phyloP scores from a whole-genome alignment of 192 early-diverging fungal species.

The Coemansia sp. region DNA sequence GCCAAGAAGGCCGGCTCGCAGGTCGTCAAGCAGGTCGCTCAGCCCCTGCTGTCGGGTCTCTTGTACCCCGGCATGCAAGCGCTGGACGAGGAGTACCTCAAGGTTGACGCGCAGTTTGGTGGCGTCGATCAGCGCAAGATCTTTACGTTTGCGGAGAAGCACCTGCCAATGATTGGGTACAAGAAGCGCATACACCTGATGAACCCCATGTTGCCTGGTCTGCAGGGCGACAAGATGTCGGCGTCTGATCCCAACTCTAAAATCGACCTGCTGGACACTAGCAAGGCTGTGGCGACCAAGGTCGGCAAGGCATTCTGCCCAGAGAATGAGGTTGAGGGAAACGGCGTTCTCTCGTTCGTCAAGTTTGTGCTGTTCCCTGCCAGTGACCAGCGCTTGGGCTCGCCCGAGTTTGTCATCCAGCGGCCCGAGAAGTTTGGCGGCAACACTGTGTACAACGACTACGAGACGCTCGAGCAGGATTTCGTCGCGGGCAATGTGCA shows the following conservation, averaged over 20 bases:
- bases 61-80: constrained; percentile 98
- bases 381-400: constrained; percentile 63
- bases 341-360: constrained; percentile 91
- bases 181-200: constrained; percentile 97
- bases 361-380: constrained; percentile 91
- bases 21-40: constrained; percentile 95
- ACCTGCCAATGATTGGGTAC: constrained; percentile 91
- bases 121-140: constrained; percentile 99
- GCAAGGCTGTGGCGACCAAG: constrained; percentile 80
- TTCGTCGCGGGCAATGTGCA: constrained; percentile 87
- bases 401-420: constrained; percentile 63
- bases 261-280: constrained; percentile 92
- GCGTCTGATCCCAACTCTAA: constrained; percentile 97
- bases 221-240: constrained; percentile 94
- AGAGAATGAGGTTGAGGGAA: constrained; percentile 88
- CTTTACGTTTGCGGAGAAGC: constrained; percentile 96
- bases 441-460: constrained; percentile 72
- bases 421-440: constrained; percentile 94
- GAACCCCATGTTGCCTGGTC: constrained; percentile 97
- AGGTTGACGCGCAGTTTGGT: constrained; percentile 94
- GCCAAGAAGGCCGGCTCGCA: constrained; percentile 98
- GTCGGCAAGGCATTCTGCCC: constrained; percentile 97
- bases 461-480: constrained; percentile 77
- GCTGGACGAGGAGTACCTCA: constrained; percentile 96
- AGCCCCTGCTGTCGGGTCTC: constrained; percentile 87